Conservation (phyloP, 345 rosid species). For the Acer negundo region DNA sequence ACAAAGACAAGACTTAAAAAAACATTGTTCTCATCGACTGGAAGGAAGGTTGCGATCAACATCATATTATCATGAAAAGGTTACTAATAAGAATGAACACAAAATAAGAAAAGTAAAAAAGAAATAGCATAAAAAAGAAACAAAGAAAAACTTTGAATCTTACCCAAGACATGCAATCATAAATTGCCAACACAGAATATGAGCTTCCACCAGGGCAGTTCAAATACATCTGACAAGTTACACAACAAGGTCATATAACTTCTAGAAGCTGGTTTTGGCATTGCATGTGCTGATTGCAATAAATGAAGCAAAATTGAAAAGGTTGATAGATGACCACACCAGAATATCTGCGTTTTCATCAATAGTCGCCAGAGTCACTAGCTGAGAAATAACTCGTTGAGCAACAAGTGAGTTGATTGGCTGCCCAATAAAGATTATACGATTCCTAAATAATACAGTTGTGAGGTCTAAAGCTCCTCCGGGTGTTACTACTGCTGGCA, state of each 20-base stretch:
- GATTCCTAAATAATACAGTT: slow-evolving; percentile 76
- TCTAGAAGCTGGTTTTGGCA: neutral
- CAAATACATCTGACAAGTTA: slow-evolving; percentile 62
- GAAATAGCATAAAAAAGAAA: neutral
- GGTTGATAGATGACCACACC: slow-evolving; percentile 40
- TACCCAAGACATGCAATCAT: slow-evolving; percentile 98
- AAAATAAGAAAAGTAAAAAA: neutral
- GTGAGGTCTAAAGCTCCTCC: slow-evolving; percentile 92
- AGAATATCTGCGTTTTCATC: slow-evolving; percentile 88
- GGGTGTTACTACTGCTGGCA: slow-evolving; percentile 88
- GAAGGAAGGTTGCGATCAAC: slow-evolving; percentile 7
- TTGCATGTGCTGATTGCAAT: neutral
- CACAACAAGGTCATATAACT: slow-evolving; percentile 18
- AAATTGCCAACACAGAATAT: slow-evolving; percentile 83
- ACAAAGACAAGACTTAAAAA: neutral
- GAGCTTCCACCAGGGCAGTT: slow-evolving; percentile 97
- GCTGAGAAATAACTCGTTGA: slow-evolving; percentile 90
- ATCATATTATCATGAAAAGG: neutral
- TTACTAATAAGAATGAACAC: neutral
- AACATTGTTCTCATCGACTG: neutral
- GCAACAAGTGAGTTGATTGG: slow-evolving; percentile 84
- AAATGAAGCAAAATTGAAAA: slow-evolving; percentile 1
- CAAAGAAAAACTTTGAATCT: slow-evolving; percentile 18
- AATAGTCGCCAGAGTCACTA: slow-evolving; percentile 81
- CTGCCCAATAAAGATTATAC: slow-evolving; percentile 88